Percentiles rank a stretch among this genome's conserved stretches.
Evolutionary conservation across 164 flowering plant genomes (phyloP).

Genomic region (Hamamelis virginiana): DNA sequence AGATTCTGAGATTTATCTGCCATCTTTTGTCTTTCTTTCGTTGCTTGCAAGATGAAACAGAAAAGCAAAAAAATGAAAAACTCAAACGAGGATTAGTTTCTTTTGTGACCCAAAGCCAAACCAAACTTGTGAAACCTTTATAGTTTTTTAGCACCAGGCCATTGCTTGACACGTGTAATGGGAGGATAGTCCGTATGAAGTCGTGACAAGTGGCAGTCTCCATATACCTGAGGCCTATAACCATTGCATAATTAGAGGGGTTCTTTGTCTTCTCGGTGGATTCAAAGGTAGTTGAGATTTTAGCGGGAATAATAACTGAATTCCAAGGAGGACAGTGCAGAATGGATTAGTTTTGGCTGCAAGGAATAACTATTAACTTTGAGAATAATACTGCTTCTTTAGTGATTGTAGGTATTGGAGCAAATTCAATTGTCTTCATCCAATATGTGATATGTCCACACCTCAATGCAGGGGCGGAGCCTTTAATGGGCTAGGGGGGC

Average conservation of each 20-base stretch:
- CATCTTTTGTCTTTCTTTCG: not conserved
- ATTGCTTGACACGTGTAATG: not conserved
- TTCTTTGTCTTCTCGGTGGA: not conserved
- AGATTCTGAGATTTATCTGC: slow-evolving; percentile 2
- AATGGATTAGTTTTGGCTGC: not conserved
- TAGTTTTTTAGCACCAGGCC: not conserved
- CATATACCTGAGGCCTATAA: not conserved
- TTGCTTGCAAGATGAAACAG: not conserved
- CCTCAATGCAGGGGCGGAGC: no score
- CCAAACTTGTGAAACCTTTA: not conserved
- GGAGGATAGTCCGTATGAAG: not conserved
- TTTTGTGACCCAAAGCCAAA: not conserved
- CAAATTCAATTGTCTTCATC: no score
- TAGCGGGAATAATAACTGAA: not conserved
- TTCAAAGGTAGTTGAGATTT: slow-evolving; percentile 5
- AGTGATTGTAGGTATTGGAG: no score
- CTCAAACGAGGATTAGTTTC: not conserved
- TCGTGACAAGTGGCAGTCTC: not conserved
- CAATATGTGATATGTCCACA: no score
- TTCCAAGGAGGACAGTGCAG: not conserved
- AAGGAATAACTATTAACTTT: no score
- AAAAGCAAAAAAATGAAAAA: not conserved
- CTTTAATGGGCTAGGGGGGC: no score
- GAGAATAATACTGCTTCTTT: no score
- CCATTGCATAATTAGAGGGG: not conserved